A percentile compares a stretch with the other conserved stretches of the same genome.
Evolutionary conservation across 169 alveolate genomes (phyloP).

Genomic region (Plasmodium malariae): DNA sequence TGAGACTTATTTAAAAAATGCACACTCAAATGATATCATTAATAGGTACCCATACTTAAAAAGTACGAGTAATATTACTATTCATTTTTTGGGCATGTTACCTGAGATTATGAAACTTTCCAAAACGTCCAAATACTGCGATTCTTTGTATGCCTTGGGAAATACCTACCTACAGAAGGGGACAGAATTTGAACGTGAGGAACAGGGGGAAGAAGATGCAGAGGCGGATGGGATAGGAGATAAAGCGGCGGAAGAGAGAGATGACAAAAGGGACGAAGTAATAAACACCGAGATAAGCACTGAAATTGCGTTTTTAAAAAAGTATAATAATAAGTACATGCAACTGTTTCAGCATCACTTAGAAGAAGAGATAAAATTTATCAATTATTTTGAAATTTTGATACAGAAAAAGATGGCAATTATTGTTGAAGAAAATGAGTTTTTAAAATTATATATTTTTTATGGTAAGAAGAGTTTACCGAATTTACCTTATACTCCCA

Average conservation of each 20-base stretch:
- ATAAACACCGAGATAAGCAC: slow-evolving; percentile 12
- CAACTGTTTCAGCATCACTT: slow-evolving; percentile 42
- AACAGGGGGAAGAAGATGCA: neutral
- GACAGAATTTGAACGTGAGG: neutral
- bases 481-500: slow-evolving; percentile 25
- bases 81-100: slow-evolving; percentile 34
- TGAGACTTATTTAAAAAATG: slow-evolving; percentile 40
- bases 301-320: slow-evolving; percentile 26
- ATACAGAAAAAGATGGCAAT: slow-evolving; percentile 26
- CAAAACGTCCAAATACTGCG: slow-evolving; percentile 60
- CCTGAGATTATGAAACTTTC: slow-evolving; percentile 62
- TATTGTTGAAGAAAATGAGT: slow-evolving; percentile 42
- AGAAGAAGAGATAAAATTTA: slow-evolving; percentile 45
- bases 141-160: slow-evolving; percentile 34
- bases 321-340: slow-evolving; percentile 46
- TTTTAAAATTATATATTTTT: slow-evolving; percentile 49
- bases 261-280: neutral
- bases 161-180: slow-evolving; percentile 21
- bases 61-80: neutral
- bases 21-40: neutral
- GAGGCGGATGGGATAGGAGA: neutral
- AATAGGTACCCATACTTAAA: slow-evolving; percentile 7
- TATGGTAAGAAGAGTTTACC: slow-evolving; percentile 59
- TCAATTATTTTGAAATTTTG: slow-evolving; percentile 50
- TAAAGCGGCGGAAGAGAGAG: neutral